Percentiles rank a stretch among this genome's conserved stretches.
phyloP scores from a whole-genome alignment of 305 asterid species.

The Stenogyne calaminthoides region DNA sequence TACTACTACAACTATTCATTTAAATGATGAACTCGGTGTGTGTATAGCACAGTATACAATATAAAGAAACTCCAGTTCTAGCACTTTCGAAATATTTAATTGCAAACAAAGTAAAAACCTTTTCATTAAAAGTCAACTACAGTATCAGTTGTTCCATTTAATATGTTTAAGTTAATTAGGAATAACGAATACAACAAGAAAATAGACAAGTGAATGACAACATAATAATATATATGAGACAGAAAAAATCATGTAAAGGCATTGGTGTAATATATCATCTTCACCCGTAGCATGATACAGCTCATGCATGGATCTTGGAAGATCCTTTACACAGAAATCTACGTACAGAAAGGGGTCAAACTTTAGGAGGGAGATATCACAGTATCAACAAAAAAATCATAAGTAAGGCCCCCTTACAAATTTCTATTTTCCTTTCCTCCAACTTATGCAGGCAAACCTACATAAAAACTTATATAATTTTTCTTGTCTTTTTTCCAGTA shows the following conservation, averaged over 20 bases:
- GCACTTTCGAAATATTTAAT: constrained; percentile 10
- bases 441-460: constrained; percentile 12
- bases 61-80: constrained; percentile 28
- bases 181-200: constrained; percentile 14
- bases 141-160: constrained; percentile 3
- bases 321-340: constrained; percentile 3
- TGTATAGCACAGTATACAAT: constrained; percentile 1
- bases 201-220: constrained; percentile 14
- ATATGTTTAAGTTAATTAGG: constrained; percentile 4
- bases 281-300: constrained; percentile 6
- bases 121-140: constrained; percentile 7
- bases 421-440: neutral
- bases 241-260: constrained; percentile 21
- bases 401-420: constrained; percentile 10
- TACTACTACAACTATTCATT: constrained; percentile 19
- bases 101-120: constrained; percentile 2
- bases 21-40: constrained; percentile 16
- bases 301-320: constrained; percentile 15
- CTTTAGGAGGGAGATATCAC: constrained; percentile 10
- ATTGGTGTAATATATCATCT: neutral
- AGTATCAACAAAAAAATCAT: constrained; percentile 10
- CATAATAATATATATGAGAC: constrained; percentile 3
- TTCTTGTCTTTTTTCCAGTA: neutral
- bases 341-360: neutral
- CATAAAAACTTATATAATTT: neutral